phyloP scores from a whole-genome alignment of 2,329 filamentous ascomycete species.

The Aspergillus tamarii region DNA sequence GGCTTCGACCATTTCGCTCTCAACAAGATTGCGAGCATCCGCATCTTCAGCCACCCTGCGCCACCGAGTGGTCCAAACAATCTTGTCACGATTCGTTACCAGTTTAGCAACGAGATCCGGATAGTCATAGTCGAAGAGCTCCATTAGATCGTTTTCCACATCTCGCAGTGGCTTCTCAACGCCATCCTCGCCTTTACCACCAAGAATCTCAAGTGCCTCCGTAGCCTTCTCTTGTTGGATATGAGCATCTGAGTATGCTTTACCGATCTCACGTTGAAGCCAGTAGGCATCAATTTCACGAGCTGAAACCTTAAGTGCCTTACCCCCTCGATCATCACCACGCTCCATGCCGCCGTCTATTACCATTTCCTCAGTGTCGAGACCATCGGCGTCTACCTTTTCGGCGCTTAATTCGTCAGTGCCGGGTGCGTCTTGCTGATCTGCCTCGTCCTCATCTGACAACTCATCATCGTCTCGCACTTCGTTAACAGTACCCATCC shows the following conservation, averaged over 20 bases:
- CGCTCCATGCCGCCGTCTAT: conserved; percentile 67
- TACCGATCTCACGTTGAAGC: conserved; percentile 90
- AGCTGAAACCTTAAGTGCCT: conserved; percentile 67
- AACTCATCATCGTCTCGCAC: conserved; percentile 79
- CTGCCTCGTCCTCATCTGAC: conserved; percentile 76
- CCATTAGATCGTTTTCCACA: conserved; percentile 98
- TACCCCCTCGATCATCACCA: conserved; percentile 50
- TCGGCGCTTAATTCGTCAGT: conserved; percentile 48
- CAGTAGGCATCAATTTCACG: conserved; percentile 97
- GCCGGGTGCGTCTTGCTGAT: conserved; percentile 62
- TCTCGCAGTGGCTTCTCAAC: conserved; percentile 86
- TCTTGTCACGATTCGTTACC: conserved; percentile 87
- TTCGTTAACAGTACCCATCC: conserved; percentile 76
- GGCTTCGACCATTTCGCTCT: conserved; percentile 88
- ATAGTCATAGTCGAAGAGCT: conserved; percentile 96
- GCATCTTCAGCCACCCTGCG: conserved; percentile 79
- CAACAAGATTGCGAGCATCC: conserved; percentile 71
- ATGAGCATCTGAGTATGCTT: conserved; percentile 87
- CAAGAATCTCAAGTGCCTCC: conserved; percentile 79
- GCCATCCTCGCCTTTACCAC: conserved; percentile 71
- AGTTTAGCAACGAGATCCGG: conserved; percentile 90
- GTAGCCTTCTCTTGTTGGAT: conserved; percentile 91
- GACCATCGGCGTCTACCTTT: conserved; percentile 47
- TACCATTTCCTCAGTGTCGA: conserved; percentile 73
- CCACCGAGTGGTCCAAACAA: conserved; percentile 92